Conservation (phyloP, 2,329 filamentous ascomycete species). For the Lasiodiplodia hormozganensis region DNA sequence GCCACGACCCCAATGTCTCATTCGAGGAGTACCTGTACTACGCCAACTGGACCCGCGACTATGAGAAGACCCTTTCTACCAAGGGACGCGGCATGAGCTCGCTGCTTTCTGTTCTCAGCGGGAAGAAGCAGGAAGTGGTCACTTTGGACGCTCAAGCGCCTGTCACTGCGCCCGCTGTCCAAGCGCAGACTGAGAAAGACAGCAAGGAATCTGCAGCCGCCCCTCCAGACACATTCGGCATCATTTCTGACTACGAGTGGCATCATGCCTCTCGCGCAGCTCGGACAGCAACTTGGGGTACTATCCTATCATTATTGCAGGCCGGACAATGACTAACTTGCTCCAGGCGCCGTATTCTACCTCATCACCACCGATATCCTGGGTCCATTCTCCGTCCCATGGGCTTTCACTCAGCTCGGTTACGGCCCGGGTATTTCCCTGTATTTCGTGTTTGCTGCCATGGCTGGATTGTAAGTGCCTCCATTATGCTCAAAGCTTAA, state of each 20-base stretch:
- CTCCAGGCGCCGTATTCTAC: conserved; percentile 47
- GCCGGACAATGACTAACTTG: not conserved
- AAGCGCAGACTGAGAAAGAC: not conserved
- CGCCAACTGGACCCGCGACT: conserved; percentile 44
- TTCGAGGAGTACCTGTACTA: conserved; percentile 53
- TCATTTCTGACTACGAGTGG: conserved; percentile 44
- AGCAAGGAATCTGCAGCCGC: not conserved
- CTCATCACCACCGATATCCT: conserved; percentile 55
- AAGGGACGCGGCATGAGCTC: conserved; percentile 6
- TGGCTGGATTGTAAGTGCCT: conserved; percentile 40
- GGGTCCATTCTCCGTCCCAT: conserved; percentile 46
- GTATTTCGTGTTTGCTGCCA: conserved; percentile 46
- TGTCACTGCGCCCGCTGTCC: not conserved
- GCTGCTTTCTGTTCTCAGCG: conserved; percentile 12
- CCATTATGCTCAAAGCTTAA: no score
- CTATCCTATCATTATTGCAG: no score
- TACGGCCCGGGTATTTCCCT: conserved; percentile 47
- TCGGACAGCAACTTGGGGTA: conserved; percentile 44
- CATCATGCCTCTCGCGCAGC: conserved; percentile 42
- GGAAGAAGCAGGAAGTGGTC: conserved; percentile 20
- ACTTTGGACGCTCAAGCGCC: conserved; percentile 20
- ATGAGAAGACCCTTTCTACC: conserved; percentile 38
- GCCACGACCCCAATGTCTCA: conserved; percentile 35
- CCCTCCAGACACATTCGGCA: conserved; percentile 19
- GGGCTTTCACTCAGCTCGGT: conserved; percentile 41